A percentile compares a stretch with the other conserved stretches of the same genome.
Evolutionary conservation across 2,329 filamentous ascomycete genomes (phyloP).

Genomic region (Venturia nashicola): DNA sequence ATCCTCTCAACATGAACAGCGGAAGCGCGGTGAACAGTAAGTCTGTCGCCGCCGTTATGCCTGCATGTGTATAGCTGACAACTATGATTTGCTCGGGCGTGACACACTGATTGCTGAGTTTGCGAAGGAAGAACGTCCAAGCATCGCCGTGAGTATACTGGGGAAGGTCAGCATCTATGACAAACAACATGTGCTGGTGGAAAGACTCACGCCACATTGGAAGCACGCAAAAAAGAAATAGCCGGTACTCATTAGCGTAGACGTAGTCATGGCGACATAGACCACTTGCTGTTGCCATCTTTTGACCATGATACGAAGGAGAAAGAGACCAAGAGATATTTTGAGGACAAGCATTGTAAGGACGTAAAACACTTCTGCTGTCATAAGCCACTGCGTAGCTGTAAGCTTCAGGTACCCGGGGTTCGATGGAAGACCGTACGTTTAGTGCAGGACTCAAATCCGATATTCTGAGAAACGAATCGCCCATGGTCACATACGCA

Average conservation of each 20-base stretch:
- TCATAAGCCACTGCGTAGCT: constrained; percentile 19
- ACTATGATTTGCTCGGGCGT: neutral
- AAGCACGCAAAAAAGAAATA: constrained; percentile 20
- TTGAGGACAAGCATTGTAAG: constrained; percentile 30
- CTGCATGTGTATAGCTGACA: constrained; percentile 13
- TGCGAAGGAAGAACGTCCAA: neutral
- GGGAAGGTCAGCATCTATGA: neutral
- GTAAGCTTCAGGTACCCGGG: neutral
- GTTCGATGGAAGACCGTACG: constrained; percentile 11
- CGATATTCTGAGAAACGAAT: constrained; percentile 13
- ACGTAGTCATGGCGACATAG: constrained; percentile 16
- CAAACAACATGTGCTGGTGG: constrained; percentile 4
- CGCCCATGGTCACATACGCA: constrained; percentile 6
- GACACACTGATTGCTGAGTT: constrained; percentile 7
- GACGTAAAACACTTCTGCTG: constrained; percentile 27
- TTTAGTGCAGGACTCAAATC: constrained; percentile 19
- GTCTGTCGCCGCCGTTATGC: constrained; percentile 26
- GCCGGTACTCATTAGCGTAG: constrained; percentile 21
- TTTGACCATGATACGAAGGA: constrained; percentile 30
- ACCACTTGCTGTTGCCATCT: constrained; percentile 24
- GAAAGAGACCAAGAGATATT: constrained; percentile 32
- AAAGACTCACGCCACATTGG: constrained; percentile 17
- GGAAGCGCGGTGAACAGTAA: constrained; percentile 26
- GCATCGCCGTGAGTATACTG: neutral
- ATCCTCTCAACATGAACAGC: constrained; percentile 26